Evolutionary conservation across 768 basidiomycete species (phyloP).

Genomic region (Galerina marginata): DNA sequence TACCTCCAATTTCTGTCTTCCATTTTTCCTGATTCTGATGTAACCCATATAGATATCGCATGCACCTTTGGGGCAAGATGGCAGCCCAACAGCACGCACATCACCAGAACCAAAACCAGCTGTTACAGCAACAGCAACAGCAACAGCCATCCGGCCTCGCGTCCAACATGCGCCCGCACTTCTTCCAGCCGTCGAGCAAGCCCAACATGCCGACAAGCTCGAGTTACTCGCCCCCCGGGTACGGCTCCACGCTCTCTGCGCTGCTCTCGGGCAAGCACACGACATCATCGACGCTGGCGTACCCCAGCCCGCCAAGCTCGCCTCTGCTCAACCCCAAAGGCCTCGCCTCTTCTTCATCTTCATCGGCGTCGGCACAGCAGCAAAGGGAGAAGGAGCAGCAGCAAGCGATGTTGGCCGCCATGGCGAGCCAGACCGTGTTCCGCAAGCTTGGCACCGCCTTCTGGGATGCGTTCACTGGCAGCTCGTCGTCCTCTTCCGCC

Average conservation of each 20-base stretch:
- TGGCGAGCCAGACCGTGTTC: conserved; percentile 80
- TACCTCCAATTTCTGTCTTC: conserved; percentile 4
- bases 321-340: conserved; percentile 38
- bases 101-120: conserved; percentile 42
- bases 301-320: conserved; percentile 51
- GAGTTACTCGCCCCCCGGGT: conserved; percentile 5
- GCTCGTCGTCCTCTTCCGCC: conserved; percentile 31
- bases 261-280: conserved; percentile 56
- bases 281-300: conserved; percentile 27
- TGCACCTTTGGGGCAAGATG: conserved; percentile 94
- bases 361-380: conserved; percentile 18
- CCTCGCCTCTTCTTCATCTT: conserved; percentile 21
- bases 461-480: conserved; percentile 87
- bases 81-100: conserved; percentile 67
- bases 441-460: conserved; percentile 76
- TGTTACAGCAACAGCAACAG: conserved; percentile 28
- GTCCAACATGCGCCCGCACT: conserved; percentile 44
- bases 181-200: conserved; percentile 30
- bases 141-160: conserved; percentile 43
- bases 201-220: conserved; percentile 11
- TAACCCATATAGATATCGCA: conserved; percentile 61
- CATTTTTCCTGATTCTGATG: conserved; percentile 6
- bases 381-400: conserved; percentile 39
- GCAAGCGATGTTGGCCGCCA: conserved; percentile 65
- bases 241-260: conserved; percentile 31